Base-by-base conservation (phyloP, 1,284 basidiomycete species). In the Leccinum ponderosum region DNA sequence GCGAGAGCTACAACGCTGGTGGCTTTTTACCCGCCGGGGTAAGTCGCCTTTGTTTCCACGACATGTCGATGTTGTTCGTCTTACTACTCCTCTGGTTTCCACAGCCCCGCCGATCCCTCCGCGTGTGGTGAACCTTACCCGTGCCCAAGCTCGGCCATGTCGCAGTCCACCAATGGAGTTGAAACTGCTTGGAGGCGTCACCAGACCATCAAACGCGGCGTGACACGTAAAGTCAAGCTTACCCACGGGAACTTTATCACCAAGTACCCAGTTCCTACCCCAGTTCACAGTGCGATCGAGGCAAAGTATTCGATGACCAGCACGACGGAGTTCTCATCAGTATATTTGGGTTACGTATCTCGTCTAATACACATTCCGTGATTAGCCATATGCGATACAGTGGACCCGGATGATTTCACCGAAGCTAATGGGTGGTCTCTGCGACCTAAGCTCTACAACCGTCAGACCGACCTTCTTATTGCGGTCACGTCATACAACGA, bases 191-290 rank as follows among this genome's bases (percentile, higher is more conserved):
- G 91, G 91, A 82, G 91, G 68, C 86, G 91, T 59, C 87, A 94
- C 56, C 93, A 96, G 75, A 94, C 92, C n/a, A 93, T 94, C 77
- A 93, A 92, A 73, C 90, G 93, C 60, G 93, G 93, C 67, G 90
- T 93, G n/a, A 94, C 93, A n/a, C 92, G 93, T 66, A 93, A 92
- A 73, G 91, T 98, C 78, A 93, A 94, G 75, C 88, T 98, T 65
- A 96, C 94, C 2, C 83, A 93, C 57, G 94, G 94, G 61, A 93
- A 97, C 71, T 97, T 95, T 78, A 91, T 97, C 72, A 83, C 88
- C 48, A 94, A 97, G 72, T 94, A 95, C 72, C 82, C 87, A n/a
- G 95, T 97, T 0, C 95, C 95, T 1, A 90, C 91, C 0, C 91
- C 95, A 3, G 86, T 97, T 58, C 84, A 84, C 69, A 94, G 89